A percentile compares a stretch with the other conserved stretches of the same genome.
These are phyloP conservation scores for Epichloe typhina DNA, from an alignment of 2,329 filamentous ascomycete species.

Conservation along the genomic window DNA sequence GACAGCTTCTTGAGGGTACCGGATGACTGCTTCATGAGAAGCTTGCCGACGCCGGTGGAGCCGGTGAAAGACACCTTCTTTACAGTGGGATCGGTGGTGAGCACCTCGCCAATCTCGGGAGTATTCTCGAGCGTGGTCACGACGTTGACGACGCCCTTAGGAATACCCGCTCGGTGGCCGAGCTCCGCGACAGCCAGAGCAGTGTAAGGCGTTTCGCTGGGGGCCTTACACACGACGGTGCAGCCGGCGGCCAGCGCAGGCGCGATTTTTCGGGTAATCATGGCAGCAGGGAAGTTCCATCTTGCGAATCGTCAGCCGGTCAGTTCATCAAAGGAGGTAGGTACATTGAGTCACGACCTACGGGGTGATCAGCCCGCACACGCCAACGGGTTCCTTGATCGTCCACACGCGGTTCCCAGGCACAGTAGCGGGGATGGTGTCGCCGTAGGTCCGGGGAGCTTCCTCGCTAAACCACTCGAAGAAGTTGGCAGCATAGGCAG, in stretches of 20 bases:
- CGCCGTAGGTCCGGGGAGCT: constrained; percentile 57
- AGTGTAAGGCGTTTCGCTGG: constrained; percentile 85
- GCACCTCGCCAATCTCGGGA: constrained; percentile 57
- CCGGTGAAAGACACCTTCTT: constrained; percentile 94
- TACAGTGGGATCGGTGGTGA: constrained; percentile 60
- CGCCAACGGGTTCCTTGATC: constrained; percentile 71
- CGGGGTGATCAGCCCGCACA: constrained; percentile 72
- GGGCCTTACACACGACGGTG: constrained; percentile 84
- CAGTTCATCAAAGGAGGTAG: neutral
- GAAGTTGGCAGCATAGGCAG: constrained; percentile 60
- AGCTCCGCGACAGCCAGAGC: constrained; percentile 79
- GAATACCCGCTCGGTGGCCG: constrained; percentile 74
- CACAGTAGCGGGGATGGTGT: constrained; percentile 57
- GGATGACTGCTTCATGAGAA: constrained; percentile 81
- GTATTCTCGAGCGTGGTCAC: constrained; percentile 73
- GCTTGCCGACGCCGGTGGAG: constrained; percentile 53
- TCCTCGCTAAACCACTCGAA: constrained; percentile 76
- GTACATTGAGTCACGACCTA: constrained; percentile 13
- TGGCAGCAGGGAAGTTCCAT: constrained; percentile 77
- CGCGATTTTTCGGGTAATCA: constrained; percentile 59
- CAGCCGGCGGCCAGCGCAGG: constrained; percentile 85
- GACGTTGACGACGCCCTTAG: constrained; percentile 81
- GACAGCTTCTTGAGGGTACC: constrained; percentile 72
- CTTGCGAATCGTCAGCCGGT: constrained; percentile 15
- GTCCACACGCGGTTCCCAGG: constrained; percentile 65